Base-by-base conservation (phyloP, 805 yeast species). In the Metschnikowia hibisci region DNA sequence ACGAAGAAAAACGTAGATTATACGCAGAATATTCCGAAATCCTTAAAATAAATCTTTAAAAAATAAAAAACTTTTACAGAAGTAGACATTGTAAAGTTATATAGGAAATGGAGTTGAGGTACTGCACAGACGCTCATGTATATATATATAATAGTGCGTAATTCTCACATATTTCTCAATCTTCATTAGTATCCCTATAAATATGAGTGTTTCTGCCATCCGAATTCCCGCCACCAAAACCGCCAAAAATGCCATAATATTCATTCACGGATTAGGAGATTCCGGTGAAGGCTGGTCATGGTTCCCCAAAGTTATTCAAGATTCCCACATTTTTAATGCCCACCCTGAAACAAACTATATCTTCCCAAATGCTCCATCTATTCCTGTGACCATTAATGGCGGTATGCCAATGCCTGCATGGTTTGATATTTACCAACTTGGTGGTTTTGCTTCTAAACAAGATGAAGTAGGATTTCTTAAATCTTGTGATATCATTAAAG, bases 261-360 rank as follows among this genome's bases (percentile, higher is more conserved):
- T 90, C 46, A 59, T 87, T 42, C 98, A 93, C 61, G 98, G 99
- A 0, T 70, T 91, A n/a, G 99, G 99, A 7, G 98, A 91, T 61
- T 63, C 87, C 0, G 97, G 96, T 4, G 71, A 74, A 13, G 97
- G 97, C 1, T 91, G 96, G 96, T 71, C 78, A 34, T 87, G 87
- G 70, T 66, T 91, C 32, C 86, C 93, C 4, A 83, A 81, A 30
- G 66, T 80, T 42, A 74, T 86, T 20, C 73, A 72, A 16, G 66
- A 63, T 45, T 46, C 64, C 3, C 63, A 56, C 39, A 15, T 74
- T 60, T 14, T 82, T 74, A 54, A 71, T 66, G 52, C 80, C 74
- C 53, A 74, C 76, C 66, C 64, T 3, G 47, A 59, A 14, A 63
- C 66, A 51, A 82, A 82, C 52, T 89, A 84, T 55, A 74, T 90